Evolutionary conservation across 768 basidiomycete species (phyloP).

Genomic region (Leucogyrophana mollusca): DNA sequence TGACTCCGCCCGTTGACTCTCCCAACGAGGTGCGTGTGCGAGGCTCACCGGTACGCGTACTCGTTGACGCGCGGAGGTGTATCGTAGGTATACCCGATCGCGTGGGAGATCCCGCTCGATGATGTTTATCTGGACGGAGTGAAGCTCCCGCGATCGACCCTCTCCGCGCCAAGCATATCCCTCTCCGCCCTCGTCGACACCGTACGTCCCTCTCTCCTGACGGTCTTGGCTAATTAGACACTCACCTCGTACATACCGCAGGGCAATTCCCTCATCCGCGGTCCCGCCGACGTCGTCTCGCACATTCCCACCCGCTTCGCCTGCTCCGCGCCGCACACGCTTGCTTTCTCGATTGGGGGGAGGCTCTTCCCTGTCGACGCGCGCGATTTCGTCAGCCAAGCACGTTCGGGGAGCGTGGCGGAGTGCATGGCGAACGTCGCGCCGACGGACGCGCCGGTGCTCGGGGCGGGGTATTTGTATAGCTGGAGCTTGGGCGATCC

Average conservation of each 20-base stretch:
- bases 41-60: background rate
- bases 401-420: conserved; percentile 33
- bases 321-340: conserved; percentile 59
- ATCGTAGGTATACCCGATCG: conserved; percentile 54
- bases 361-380: conserved; percentile 72
- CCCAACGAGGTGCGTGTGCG: conserved; percentile 53
- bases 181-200: conserved; percentile 74
- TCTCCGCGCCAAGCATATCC: conserved; percentile 45
- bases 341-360: conserved; percentile 70
- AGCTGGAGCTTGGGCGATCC: conserved; percentile 80
- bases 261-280: conserved; percentile 79
- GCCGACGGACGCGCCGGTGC: conserved; percentile 59
- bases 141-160: conserved; percentile 53
- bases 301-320: conserved; percentile 51
- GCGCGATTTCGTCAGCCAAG: conserved; percentile 60
- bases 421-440: conserved; percentile 56
- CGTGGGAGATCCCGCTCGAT: conserved; percentile 74
- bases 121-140: conserved; percentile 70
- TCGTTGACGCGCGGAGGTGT: conserved; percentile 12
- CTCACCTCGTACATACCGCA: conserved; percentile 20
- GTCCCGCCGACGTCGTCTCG: conserved; percentile 62
- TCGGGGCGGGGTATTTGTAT: conserved; percentile 54
- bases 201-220: conserved; percentile 30
- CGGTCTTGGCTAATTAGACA: background rate
- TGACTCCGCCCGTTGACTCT: conserved; percentile 53